Base-by-base conservation (phyloP, 352 stramenopile genomes). In the Globisporangium parvum region DNA sequence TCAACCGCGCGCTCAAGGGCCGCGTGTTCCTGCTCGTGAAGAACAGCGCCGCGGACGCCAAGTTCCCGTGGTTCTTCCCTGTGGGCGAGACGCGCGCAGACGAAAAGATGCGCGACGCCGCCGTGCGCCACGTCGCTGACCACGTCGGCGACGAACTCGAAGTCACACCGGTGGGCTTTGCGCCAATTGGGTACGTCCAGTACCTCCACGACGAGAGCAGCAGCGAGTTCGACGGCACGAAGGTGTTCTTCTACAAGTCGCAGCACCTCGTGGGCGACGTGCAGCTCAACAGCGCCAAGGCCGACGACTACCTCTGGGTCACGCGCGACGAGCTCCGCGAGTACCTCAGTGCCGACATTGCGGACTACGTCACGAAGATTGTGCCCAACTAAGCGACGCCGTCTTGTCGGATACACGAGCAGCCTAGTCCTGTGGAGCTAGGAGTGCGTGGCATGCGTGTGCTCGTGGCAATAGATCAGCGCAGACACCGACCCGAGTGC, bases 161-260 rank as follows among this genome's bases (percentile, higher is more conserved):
- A 51, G 66, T 75, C 15, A 76, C 66, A 17, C 71, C 83, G 0
- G 69, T 91, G 55, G 80, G 83, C 41, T 88, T 88, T 20, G 77
- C 71, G n/a, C 83, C 83, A 12, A 87, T 89, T 47, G 83, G 83
- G 41, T 82, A 91, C 69, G 67, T 93, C 28, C 59, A 76, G 62
- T 86, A 88, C 65, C 47, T 75, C 60, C 80, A 93, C 70, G 61
- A 93, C 70, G 61, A 85, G 35, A 35, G 51, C 47, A 62, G 56
- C 64, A 51, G 46, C 46, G 46, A 73, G 50, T 85, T 77, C 50
- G 75, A 91, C 52, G 83, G 83, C 59, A 93, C 83, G 41, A 93
- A 93, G 62, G 69, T 93, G 39, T 93, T 93, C 57, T 91, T 91
- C 59, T 93, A 91, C 75, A 93, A 93, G 68, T 79, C 83, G 26